Conservation (phyloP, 371 early-diverging fungal species). For the Lichtheimia ramosa region DNA sequence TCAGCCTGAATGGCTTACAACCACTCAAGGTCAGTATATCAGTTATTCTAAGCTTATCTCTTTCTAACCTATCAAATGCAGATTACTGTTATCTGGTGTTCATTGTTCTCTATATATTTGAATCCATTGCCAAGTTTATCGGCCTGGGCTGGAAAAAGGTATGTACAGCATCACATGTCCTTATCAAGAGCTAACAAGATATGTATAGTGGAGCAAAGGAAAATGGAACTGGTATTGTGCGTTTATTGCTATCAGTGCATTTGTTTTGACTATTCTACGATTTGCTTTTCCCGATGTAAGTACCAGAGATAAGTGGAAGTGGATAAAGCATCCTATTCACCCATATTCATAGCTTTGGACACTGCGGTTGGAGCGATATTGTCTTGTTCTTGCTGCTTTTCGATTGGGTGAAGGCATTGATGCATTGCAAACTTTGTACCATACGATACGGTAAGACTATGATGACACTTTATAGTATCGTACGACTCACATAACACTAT, state of each 20-base stretch:
- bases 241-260: conserved; percentile 41
- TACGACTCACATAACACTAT: too few relatives aligned
- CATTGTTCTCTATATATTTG: conserved; percentile 43
- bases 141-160: conserved; percentile 63
- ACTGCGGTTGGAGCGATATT: conserved; percentile 52
- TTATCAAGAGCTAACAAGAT: too few relatives aligned
- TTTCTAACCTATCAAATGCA: conserved; percentile 6
- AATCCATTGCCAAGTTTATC: conserved; percentile 45
- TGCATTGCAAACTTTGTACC: conserved; percentile 55
- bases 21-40: conserved; percentile 37
- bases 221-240: conserved; percentile 61
- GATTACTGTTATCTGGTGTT: conserved; percentile 53
- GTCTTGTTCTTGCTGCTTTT: conserved; percentile 55
- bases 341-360: conserved; percentile 31
- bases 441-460: conserved; percentile 49
- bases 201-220: conserved; percentile 49
- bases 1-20: conserved; percentile 39
- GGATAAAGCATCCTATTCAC: neutral
- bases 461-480: neutral
- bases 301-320: too few relatives aligned
- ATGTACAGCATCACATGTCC: neutral
- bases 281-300: conserved; percentile 49
- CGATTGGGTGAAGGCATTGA: conserved; percentile 60
- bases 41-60: neutral
- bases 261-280: conserved; percentile 44